Conservation (phyloP, 1,284 basidiomycete species). For the Tilletiopsis washingtonensis region DNA sequence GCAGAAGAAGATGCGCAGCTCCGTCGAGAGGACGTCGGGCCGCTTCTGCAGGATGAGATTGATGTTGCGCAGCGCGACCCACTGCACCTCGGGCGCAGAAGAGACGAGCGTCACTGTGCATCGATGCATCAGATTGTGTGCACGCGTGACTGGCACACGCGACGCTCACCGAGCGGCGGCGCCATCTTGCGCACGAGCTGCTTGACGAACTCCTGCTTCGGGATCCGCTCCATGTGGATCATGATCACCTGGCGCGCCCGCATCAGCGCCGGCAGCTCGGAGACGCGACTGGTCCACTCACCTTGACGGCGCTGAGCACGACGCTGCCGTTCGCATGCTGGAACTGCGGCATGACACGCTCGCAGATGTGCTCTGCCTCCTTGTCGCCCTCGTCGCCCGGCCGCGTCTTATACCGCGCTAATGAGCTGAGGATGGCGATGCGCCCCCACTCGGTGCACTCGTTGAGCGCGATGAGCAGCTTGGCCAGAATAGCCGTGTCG, state of each 20-base stretch:
- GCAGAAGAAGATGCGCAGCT: conserved; percentile 99
- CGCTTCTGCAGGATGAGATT: conserved; percentile 91
- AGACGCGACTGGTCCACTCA: conserved; percentile 34
- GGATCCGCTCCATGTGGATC: conserved; percentile 53
- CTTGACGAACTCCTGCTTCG: conserved; percentile 75
- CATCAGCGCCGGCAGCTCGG: neutral
- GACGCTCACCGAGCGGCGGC: conserved; percentile 70
- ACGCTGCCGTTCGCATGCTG: conserved; percentile 94
- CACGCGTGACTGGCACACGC: no score
- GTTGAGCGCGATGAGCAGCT: conserved; percentile 87
- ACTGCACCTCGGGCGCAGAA: conserved; percentile 68
- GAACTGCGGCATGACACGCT: conserved; percentile 94
- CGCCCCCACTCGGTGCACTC: conserved; percentile 99
- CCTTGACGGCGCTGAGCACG: conserved; percentile 88
- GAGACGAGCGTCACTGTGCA: conserved; percentile 57
- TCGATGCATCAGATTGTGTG: no score
- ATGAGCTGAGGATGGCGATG: conserved; percentile 78
- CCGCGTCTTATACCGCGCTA: conserved; percentile 70
- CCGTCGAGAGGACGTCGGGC: conserved; percentile 77
- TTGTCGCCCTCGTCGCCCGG: conserved; percentile 59
- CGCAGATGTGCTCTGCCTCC: conserved; percentile 97
- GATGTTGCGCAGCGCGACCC: conserved; percentile 93
- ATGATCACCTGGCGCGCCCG: conserved; percentile 69
- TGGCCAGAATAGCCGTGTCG: conserved; percentile 70
- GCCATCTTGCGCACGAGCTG: conserved; percentile 93